phyloP scores from a whole-genome alignment of 1,284 basidiomycete species.

The Mrakiaceae sp. region DNA sequence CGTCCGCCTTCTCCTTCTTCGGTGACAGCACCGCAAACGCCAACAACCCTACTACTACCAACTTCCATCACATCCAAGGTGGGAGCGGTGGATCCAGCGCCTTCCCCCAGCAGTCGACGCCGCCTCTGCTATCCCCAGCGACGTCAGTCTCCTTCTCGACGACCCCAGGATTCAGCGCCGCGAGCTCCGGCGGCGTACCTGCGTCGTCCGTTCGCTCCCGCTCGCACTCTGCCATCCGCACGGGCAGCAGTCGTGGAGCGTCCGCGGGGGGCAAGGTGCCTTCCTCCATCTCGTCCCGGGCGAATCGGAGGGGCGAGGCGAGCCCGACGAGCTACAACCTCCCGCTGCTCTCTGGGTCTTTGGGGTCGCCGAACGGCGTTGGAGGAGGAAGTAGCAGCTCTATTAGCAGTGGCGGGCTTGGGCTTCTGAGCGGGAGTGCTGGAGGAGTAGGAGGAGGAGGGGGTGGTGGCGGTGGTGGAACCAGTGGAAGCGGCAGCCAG shows the following conservation, averaged over 20 bases:
- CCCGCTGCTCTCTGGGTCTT: not conserved
- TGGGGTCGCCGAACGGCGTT: not conserved
- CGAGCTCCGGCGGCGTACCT: not conserved
- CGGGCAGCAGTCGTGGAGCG: not conserved
- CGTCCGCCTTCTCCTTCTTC: slow-evolving; percentile 2
- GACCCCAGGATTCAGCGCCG: not conserved
- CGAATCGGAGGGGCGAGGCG: too few species aligned
- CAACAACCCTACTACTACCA: not conserved
- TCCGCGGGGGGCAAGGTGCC: not conserved
- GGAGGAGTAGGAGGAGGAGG: not conserved
- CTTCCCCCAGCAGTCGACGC: not conserved
- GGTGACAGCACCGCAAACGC: not conserved
- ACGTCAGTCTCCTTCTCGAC: slow-evolving; percentile 10
- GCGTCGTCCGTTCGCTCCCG: slow-evolving; percentile 4
- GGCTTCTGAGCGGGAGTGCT: not conserved
- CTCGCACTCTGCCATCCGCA: slow-evolving; percentile 3
- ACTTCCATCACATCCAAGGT: too few species aligned
- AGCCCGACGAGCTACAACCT: not conserved
- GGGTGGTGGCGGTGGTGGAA: not conserved
- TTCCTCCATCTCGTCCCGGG: not conserved
- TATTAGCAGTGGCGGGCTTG: not conserved
- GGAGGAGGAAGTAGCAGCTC: not conserved
- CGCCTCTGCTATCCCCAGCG: not conserved
- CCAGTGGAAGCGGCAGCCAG: not conserved
- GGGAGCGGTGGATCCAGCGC: not conserved